Evolutionary conservation across 73 alveolate species (phyloP), one percentile per base, ranked within the genome.

Genomic region (Tetrahymena borealis): DNA sequence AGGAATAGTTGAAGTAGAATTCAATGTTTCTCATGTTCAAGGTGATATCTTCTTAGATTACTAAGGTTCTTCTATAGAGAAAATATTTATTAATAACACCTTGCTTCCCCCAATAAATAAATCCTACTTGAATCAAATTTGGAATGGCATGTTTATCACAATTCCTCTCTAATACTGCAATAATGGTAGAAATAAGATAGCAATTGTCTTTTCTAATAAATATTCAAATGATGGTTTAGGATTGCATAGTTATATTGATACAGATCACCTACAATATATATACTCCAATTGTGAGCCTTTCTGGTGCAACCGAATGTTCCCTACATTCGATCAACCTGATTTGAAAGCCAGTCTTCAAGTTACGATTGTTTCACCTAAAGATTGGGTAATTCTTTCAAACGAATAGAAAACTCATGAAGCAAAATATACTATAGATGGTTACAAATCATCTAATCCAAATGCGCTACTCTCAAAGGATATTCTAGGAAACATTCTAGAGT

Each of bases 321-420:
- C 99, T 37, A 97, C 99, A 91, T 98, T 99, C 93, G 99, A 99
- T 95, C 97, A 99, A 94, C 99, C 99, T 35, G 98, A 98, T 94
- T 79, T 99, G 42, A 99, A 98, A 95, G 99, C 99, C 15, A 90
- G 93, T 33, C 91, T 99, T 37, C 94, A 79, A 20, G 94, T 99
- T 33, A 93, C 97, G 78, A 98, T 97, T 16, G 94, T 96, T 3
- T 95, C 99, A 32, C 99, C 99, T 38, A 95, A 96, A 90, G 98
- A 97, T 90, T 99, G 99, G 99, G 94, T 91, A 10, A 99, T 97
- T 0, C 94, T 99, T 90, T 95, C 99, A 33, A 99, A 99, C 96
- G 98, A 96, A 90, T 41, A 78, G n/a, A 60, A 60, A 60, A 18
- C 10, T 15, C n/a, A 60, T 24, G 85, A 60, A 0, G 28, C 37